These are phyloP conservation scores for Colletotrichum sp. DNA, from an alignment of 2,329 filamentous ascomycete genomes.

Conservation along the genomic window DNA sequence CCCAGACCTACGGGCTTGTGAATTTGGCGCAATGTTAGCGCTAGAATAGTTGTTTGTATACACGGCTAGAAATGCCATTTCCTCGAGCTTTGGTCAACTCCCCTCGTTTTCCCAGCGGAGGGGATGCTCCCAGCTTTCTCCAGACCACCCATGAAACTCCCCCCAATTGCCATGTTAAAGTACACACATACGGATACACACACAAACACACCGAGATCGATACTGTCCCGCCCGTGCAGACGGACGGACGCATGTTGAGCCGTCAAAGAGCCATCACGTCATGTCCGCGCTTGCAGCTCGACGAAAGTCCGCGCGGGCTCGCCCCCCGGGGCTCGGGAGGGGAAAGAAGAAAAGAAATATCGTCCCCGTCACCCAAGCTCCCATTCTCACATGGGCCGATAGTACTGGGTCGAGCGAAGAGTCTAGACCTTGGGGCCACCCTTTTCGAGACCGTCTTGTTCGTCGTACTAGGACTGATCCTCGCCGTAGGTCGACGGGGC, in stretches of 20 bases:
- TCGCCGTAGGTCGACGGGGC: conserved; percentile 24
- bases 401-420: not conserved
- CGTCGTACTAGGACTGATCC: conserved; percentile 13
- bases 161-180: conserved; percentile 12
- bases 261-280: not conserved
- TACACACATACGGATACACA: not conserved
- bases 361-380: not conserved
- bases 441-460: not conserved
- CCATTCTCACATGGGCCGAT: fast-evolving
- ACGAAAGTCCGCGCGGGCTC: not conserved
- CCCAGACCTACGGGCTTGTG: not conserved
- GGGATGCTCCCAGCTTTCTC: not conserved
- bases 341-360: not conserved
- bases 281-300: not conserved
- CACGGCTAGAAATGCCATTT: not conserved
- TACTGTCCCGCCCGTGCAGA: not conserved
- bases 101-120: not conserved
- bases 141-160: conserved; percentile 10
- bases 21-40: not conserved
- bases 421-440: not conserved
- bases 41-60: not conserved
- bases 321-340: not conserved
- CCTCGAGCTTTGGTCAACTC: not conserved
- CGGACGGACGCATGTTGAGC: not conserved
- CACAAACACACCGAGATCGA: not conserved